A percentile compares a stretch with the other conserved stretches of the same genome.
Evolutionary conservation across 331 rosid species (phyloP).

Genomic region (Acacia concinna): DNA sequence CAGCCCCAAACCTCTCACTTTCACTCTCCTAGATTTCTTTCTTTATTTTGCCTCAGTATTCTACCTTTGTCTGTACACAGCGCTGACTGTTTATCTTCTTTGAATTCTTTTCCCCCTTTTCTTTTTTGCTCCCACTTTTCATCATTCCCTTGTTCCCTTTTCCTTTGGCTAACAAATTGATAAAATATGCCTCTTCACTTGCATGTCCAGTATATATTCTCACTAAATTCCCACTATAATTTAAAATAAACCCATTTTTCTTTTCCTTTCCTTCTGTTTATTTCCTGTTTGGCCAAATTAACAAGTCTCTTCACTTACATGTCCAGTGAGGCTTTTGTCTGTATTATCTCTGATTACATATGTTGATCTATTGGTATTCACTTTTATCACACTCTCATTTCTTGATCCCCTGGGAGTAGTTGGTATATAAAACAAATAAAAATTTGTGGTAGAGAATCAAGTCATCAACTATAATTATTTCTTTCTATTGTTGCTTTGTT

Average conservation of each 20-base stretch:
- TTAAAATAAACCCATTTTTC: constrained; percentile 36
- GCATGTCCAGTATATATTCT: constrained; percentile 76
- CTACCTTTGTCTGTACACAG: constrained; percentile 69
- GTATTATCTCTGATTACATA: background rate
- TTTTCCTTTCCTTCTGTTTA: constrained; percentile 11
- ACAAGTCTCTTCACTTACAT: background rate
- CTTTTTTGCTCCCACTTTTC: constrained; percentile 84
- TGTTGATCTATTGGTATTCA: background rate
- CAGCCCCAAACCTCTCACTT: constrained; percentile 24
- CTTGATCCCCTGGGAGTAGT: background rate
- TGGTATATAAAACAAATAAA: background rate
- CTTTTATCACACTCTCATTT: background rate
- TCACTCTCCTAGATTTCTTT: constrained; percentile 29
- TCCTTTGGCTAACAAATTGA: constrained; percentile 62
- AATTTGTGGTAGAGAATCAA: no score
- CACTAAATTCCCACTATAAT: constrained; percentile 60
- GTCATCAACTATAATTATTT: no score
- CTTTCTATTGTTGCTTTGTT: no score
- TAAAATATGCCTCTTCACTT: constrained; percentile 46
- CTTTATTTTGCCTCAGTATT: constrained; percentile 35
- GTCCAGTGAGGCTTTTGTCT: constrained; percentile 7
- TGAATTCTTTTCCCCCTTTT: constrained; percentile 60
- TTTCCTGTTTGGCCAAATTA: background rate
- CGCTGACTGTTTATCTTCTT: constrained; percentile 67
- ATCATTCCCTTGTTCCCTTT: constrained; percentile 95